Conservation (phyloP, 768 basidiomycete species). For the Tulasnella sp. region DNA sequence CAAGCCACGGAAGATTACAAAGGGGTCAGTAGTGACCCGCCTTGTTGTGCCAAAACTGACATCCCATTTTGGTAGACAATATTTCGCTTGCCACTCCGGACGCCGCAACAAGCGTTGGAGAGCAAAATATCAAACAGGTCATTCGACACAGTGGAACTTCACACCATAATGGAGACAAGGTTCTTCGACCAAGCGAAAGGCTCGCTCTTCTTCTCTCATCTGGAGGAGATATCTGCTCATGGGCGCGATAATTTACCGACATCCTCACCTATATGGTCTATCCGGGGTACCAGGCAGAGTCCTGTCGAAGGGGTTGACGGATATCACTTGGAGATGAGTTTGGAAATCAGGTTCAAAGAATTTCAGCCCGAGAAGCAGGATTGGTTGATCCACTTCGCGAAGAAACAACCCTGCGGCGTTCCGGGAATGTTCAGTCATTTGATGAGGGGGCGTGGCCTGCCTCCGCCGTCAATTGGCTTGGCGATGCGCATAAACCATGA, state of each 20-base stretch:
- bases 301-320: neutral
- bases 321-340: neutral
- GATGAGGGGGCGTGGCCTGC: neutral
- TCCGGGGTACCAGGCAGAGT: neutral
- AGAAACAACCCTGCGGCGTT: neutral
- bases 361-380: neutral
- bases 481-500: neutral
- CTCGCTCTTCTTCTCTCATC: slow-evolving; percentile 4
- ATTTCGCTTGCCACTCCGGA: slow-evolving; percentile 37
- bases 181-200: neutral
- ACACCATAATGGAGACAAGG: no score
- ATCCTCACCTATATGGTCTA: neutral
- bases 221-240: neutral
- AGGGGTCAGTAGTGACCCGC: slow-evolving; percentile 29
- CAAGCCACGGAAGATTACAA: slow-evolving; percentile 25
- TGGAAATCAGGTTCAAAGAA: neutral
- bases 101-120: slow-evolving; percentile 18
- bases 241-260: neutral
- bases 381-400: neutral
- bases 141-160: neutral
- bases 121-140: neutral
- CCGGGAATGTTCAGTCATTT: neutral
- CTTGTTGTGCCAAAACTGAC: neutral
- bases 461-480: neutral
- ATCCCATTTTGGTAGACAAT: slow-evolving; percentile 30